These are phyloP conservation scores for Zalerion maritima DNA, from an alignment of 495 filamentous ascomycete genomes.

Conservation along the genomic window DNA sequence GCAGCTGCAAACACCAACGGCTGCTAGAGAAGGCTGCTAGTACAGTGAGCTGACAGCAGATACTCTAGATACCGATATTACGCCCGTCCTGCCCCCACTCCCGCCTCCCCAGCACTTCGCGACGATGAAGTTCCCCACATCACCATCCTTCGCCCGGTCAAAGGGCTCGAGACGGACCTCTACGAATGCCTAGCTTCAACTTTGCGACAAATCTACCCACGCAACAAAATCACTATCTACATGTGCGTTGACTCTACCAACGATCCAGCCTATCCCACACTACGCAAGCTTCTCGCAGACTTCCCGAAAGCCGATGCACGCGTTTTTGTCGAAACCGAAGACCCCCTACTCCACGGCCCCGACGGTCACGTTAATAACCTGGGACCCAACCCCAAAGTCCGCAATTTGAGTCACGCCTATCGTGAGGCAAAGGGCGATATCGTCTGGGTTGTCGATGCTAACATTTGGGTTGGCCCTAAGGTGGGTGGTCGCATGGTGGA, in stretches of 20 bases:
- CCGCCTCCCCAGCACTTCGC: slow-evolving; percentile 29
- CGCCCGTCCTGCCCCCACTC: slow-evolving; percentile 24
- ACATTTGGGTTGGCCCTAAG: slow-evolving; percentile 76
- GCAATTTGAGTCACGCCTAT: slow-evolving; percentile 91
- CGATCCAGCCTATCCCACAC: slow-evolving; percentile 66
- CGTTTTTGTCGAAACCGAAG: slow-evolving; percentile 76
- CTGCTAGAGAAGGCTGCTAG: no score
- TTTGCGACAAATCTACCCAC: slow-evolving; percentile 72
- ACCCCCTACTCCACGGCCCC: slow-evolving; percentile 49
- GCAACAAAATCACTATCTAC: slow-evolving; percentile 59
- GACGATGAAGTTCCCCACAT: slow-evolving; percentile 54
- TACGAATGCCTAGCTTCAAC: slow-evolving; percentile 89
- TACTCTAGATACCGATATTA: slow-evolving; percentile 40
- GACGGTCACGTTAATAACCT: slow-evolving; percentile 41
- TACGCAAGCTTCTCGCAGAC: slow-evolving; percentile 54
- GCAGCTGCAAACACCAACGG: no score
- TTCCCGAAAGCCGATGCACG: slow-evolving; percentile 60
- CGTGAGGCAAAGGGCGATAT: slow-evolving; percentile 87
- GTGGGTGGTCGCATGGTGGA: slow-evolving; percentile 80
- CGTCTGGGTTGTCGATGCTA: slow-evolving; percentile 92
- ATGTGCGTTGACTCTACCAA: slow-evolving; percentile 66
- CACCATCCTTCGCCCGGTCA: slow-evolving; percentile 84
- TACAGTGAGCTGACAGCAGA: no score
- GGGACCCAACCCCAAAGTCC: slow-evolving; percentile 95
- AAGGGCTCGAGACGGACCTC: slow-evolving; percentile 78